Percentiles rank a stretch among this genome's conserved stretches.
phyloP scores from a whole-genome alignment of 1,139 yeast genomes.

The Diutina siamensis region DNA sequence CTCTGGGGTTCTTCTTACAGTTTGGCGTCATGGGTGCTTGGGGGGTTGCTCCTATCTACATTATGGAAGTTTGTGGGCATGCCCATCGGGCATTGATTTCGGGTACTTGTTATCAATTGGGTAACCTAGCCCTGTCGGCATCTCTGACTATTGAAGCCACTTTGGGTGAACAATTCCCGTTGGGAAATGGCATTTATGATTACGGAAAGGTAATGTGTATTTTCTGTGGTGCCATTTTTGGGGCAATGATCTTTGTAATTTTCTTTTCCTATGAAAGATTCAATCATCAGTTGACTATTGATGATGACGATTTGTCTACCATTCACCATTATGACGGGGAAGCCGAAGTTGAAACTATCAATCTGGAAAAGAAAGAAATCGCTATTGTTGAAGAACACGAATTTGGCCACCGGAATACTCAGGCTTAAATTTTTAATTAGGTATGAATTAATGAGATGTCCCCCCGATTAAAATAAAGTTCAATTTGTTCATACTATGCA shows the following conservation, averaged over 20 bases:
- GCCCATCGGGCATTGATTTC: constrained; percentile 62
- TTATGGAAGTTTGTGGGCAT: constrained; percentile 69
- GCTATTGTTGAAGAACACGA: background rate
- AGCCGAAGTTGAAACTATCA: background rate
- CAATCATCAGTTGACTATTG: constrained; percentile 12
- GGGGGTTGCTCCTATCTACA: constrained; percentile 76
- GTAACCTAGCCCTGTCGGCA: constrained; percentile 76
- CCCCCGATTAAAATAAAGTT: too few species aligned
- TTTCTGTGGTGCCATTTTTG: constrained; percentile 71
- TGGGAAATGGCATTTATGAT: constrained; percentile 14
- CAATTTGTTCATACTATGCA: too few species aligned
- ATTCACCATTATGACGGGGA: constrained; percentile 1
- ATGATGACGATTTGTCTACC: constrained; percentile 11
- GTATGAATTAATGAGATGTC: background rate
- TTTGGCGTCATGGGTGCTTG: constrained; percentile 80
- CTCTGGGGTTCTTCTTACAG: constrained; percentile 71
- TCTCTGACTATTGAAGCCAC: constrained; percentile 74
- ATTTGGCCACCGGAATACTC: background rate
- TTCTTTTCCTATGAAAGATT: constrained; percentile 63
- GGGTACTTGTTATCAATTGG: constrained; percentile 73
- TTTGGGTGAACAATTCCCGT: constrained; percentile 58
- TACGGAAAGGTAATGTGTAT: constrained; percentile 61
- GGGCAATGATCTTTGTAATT: constrained; percentile 42
- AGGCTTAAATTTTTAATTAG: background rate
- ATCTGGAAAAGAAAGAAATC: background rate